Conservation (phyloP, 306 rosid genomes). For the Cucurbita maxima region DNA sequence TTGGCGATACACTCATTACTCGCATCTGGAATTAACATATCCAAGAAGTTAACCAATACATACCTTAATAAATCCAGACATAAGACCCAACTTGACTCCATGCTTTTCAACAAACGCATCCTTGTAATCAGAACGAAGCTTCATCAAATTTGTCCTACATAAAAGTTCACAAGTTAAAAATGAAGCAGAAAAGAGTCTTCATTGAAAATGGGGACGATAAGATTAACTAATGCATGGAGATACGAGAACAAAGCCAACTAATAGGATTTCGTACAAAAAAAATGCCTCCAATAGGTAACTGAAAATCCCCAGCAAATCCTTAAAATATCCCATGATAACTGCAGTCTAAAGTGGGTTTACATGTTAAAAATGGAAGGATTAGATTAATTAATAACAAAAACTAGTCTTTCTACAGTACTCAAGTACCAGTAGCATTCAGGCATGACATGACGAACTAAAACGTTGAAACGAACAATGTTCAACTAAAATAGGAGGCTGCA, state of each 20-base stretch:
- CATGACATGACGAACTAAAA: neutral
- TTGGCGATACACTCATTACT: neutral
- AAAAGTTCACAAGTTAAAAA: neutral
- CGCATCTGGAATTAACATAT: neutral
- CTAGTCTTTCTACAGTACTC: neutral
- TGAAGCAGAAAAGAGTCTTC: neutral
- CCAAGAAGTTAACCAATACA: neutral
- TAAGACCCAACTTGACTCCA: constrained; percentile 74
- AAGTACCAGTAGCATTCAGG: neutral
- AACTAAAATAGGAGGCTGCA: neutral
- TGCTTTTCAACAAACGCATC: constrained; percentile 80
- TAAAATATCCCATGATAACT: neutral
- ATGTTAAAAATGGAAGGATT: neutral
- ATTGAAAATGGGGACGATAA: neutral
- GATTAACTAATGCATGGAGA: neutral
- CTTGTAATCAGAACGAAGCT: constrained; percentile 77
- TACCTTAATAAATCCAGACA: constrained; percentile 79
- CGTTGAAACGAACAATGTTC: neutral
- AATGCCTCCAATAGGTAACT: neutral
- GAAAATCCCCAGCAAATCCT: neutral
- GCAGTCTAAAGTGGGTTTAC: neutral
- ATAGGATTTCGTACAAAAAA: neutral
- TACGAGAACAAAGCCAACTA: neutral
- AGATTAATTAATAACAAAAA: neutral
- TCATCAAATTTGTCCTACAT: constrained; percentile 77